phyloP scores from a whole-genome alignment of 352 stramenopile species.

The Globisporangium canariense region DNA sequence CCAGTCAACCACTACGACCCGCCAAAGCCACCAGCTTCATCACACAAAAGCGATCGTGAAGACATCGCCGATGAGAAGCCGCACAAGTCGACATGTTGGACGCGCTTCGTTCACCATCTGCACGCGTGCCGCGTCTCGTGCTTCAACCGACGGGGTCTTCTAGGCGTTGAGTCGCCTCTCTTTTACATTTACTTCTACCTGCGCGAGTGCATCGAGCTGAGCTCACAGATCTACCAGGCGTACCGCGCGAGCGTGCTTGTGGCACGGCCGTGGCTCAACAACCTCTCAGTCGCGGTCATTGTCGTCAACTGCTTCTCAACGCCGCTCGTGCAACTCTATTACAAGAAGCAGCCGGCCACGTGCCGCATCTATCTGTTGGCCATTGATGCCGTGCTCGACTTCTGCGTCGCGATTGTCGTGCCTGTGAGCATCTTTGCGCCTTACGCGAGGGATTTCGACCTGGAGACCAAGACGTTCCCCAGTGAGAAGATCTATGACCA shows the following conservation, averaged over 20 bases:
- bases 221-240: conserved; percentile 37
- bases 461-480: conserved; percentile 4
- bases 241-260: conserved; percentile 43
- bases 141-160: conserved; percentile 20
- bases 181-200: conserved; percentile 31
- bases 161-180: conserved; percentile 31
- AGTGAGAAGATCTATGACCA: conserved; percentile 17
- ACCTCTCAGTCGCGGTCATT: conserved; percentile 36
- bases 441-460: conserved; percentile 11
- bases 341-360: conserved; percentile 8
- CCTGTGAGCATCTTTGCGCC: conserved; percentile 19
- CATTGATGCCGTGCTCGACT: conserved; percentile 17
- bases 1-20: conserved; percentile 3
- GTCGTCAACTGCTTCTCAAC: conserved; percentile 25
- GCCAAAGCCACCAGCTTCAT: background rate
- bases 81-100: background rate
- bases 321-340: conserved; percentile 12
- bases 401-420: conserved; percentile 13
- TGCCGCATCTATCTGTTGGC: conserved; percentile 5
- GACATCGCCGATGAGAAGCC: background rate
- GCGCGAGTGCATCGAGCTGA: conserved; percentile 41
- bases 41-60: background rate
- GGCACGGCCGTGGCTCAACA: conserved; percentile 49
- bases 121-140: conserved; percentile 8
- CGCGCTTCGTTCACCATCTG: background rate